phyloP scores from a whole-genome alignment of 2,329 filamentous ascomycete genomes.

The Cercospora sp. region DNA sequence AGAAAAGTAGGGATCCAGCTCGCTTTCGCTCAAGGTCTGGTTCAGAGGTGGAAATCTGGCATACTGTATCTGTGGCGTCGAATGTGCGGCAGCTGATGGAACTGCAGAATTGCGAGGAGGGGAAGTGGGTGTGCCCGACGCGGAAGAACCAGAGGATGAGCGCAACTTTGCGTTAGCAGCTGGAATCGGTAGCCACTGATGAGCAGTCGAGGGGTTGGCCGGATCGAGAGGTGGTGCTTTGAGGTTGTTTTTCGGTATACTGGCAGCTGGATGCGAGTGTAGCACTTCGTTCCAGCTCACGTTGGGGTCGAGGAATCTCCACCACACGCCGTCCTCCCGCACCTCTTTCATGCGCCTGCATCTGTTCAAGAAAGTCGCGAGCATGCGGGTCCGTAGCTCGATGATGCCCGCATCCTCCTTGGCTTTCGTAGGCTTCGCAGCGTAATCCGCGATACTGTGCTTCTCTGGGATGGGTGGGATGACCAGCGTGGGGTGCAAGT shows the following conservation, averaged over 20 bases:
- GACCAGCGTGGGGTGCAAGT: slow-evolving; percentile 90
- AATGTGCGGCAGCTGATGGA: slow-evolving; percentile 58
- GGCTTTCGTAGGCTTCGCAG: slow-evolving; percentile 94
- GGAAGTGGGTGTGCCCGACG: slow-evolving; percentile 57
- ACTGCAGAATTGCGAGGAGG: slow-evolving; percentile 53
- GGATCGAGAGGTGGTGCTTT: slow-evolving; percentile 94
- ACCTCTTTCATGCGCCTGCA: slow-evolving; percentile 92
- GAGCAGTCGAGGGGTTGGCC: slow-evolving; percentile 85
- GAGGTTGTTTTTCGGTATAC: slow-evolving; percentile 88
- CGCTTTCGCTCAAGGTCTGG: slow-evolving; percentile 76
- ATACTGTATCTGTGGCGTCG: slow-evolving; percentile 63
- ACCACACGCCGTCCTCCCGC: slow-evolving; percentile 90
- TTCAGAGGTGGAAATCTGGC: slow-evolving; percentile 80
- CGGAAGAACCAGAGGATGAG: slow-evolving; percentile 48
- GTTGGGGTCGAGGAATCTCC: slow-evolving; percentile 96
- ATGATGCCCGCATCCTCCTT: slow-evolving; percentile 98
- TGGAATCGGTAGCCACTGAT: slow-evolving; percentile 84
- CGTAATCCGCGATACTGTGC: slow-evolving; percentile 98
- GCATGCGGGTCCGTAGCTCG: slow-evolving; percentile 93
- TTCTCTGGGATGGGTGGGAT: slow-evolving; percentile 98
- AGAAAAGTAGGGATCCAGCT: slow-evolving; percentile 93
- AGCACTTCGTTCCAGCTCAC: slow-evolving; percentile 97
- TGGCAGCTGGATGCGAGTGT: slow-evolving; percentile 83
- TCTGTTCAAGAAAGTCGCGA: slow-evolving; percentile 90
- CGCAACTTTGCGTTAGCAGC: slow-evolving; percentile 83